Evolutionary conservation across 352 stramenopile species (phyloP), one percentile per base, ranked within the genome.

Genomic region (Aphanomyces invadans): DNA sequence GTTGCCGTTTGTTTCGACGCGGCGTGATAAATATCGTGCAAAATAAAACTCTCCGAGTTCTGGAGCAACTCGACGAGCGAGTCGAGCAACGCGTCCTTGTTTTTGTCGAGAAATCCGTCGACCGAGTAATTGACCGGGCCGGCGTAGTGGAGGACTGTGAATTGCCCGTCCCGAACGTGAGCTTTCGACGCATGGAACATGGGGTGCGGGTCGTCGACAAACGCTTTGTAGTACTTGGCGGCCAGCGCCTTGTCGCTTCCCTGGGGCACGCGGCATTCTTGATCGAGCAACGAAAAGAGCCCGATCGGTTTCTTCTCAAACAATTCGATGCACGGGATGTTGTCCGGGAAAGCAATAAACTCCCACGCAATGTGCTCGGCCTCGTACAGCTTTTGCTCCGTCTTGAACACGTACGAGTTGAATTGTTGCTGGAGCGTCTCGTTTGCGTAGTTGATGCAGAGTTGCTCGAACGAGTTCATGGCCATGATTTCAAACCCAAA

Each of bases 391-490:
- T 76, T 71, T 67, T 96, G 84, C 70, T 95, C 86, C 9, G 95
- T 74, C 51, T 96, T 95, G 52, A 99, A 97, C 32, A 97, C 88
- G 68, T 92, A 92, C 73, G 83, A 71, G 59, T 94, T 95, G 73
- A 95, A 95, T 69, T 95, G 87, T 46, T 91, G 79, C 68, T 95
- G 87, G 19, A 95, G 74, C 45, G 81, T 76, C 66, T 95, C 87
- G 65, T 95, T 95, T 44, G 87, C 82, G 63, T 92, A 95, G 69
- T 95, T 95, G 73, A 95, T 95, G 63, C 85, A 95, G n/a, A 95
- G 75, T 66, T 95, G 87, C 70, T 95, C 87, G 45, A 95, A 94
- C 26, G 78, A 90, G 69, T 95, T 95, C 21, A 81, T 70, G 0
- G 74, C 74, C 79, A 95, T 90, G 68, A 91, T 83, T 70, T 95